Evolutionary conservation across 345 rosid species (phyloP), one percentile per base, ranked within the genome.

Genomic region (Lumnitzera littorea): DNA sequence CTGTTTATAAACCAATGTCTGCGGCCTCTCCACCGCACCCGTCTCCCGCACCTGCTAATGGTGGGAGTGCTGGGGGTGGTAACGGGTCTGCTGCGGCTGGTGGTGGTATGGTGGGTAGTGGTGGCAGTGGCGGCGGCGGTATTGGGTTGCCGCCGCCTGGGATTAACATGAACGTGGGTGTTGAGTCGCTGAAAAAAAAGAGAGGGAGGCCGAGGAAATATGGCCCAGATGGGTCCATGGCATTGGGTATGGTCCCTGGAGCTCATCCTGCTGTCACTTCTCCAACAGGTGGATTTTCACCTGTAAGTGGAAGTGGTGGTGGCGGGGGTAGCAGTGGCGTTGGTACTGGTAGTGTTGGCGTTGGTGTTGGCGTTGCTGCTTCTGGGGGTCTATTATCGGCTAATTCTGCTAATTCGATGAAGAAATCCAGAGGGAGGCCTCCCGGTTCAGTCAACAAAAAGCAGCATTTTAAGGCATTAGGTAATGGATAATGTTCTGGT

Each of bases 401-500:
- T 31, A 80, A 50, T 55, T 76, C 87, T 12, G 69, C 79, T 17
- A 67, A 77, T 65, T 74, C 84, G 13, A 47, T 58, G 54, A 83
- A 85, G 83, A 91, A 90, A 56, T 65, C 75, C 49, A 77, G 91
- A 71, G 98, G 98, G 41, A 81, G 98, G 67, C 98, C 98, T 24
- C 96, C 80, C 57, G 96, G 98, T 41, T 86, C 96, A n/a, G 55
- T 24, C 52, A 62, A 67, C 69, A 91, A 80, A 71, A 86, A 84
- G 71, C 84, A 67, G 53, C 79, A 57, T 50, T 58, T 72, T 57
- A 73, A 80, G 54, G 81, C 86, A 54, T 59, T 82, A 52, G 98
- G 96, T 91, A 76, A 65, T 46, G 56, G 13, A 25, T 27, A 23
- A 8, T 20, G 25, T 36, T 48, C 6, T 36, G 12, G 17, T 48